Evolutionary conservation across 345 rosid species (phyloP).

Genomic region (Mangifera indica): DNA sequence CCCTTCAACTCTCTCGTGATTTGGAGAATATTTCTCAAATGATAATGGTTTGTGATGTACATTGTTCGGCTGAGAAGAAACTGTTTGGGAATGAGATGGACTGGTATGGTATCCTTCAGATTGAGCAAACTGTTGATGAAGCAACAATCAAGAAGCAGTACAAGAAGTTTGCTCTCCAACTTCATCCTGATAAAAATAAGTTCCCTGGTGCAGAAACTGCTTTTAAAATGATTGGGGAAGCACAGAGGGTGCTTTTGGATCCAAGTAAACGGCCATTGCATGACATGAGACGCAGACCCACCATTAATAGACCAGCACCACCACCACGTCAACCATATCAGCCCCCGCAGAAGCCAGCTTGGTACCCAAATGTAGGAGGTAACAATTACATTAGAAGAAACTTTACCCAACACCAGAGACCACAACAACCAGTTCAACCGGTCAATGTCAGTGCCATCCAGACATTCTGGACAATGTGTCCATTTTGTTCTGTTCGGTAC

Average conservation of each 20-base stretch:
- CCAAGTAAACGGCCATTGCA: slow-evolving; percentile 49
- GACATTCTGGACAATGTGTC: slow-evolving; percentile 73
- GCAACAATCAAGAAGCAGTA: slow-evolving; percentile 78
- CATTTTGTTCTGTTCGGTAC: slow-evolving; percentile 52
- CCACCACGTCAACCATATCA: slow-evolving; percentile 35
- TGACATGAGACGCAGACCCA: slow-evolving; percentile 49
- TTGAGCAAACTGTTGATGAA: slow-evolving; percentile 62
- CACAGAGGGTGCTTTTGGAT: slow-evolving; percentile 78
- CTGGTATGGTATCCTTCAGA: slow-evolving; percentile 87
- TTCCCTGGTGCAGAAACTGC: slow-evolving; percentile 95
- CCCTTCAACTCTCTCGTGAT: slow-evolving; percentile 59
- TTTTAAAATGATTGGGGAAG: slow-evolving; percentile 82
- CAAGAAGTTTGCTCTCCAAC: slow-evolving; percentile 71
- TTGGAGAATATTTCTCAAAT: slow-evolving; percentile 65
- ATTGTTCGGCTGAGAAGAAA: slow-evolving; percentile 62
- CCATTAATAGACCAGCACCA: slow-evolving; percentile 30
- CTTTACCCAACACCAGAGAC: slow-evolving; percentile 34
- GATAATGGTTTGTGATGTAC: slow-evolving; percentile 83
- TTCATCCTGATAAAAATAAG: slow-evolving; percentile 93
- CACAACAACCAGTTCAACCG: slow-evolving; percentile 41
- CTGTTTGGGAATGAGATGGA: slow-evolving; percentile 63
- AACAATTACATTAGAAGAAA: slow-evolving; percentile 26
- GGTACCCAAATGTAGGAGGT: slow-evolving; percentile 26
- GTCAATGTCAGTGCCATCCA: slow-evolving; percentile 29
- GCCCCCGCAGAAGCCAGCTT: slow-evolving; percentile 35